A percentile compares a stretch with the other conserved stretches of the same genome.
Evolutionary conservation across 306 rosid genomes (phyloP).

Genomic region (Malus domestica): ASM211411v1 NC_041805.1:2827501-2828000

Average conservation of each 20-base stretch:
- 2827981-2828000: no score
- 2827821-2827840: rapidly evolving
- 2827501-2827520: not conserved
- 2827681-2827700: conserved; percentile 1
- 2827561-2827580: not conserved
- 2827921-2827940: no score
- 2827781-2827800: no score
- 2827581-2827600: not conserved
- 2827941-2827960: no score
- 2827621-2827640: not conserved
- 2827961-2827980: no score
- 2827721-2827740: not conserved
- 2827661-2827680: not conserved
- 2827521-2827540: not conserved
- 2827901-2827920: no score
- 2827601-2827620: not conserved
- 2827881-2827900: no score
- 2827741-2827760: no score
- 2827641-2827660: not conserved
- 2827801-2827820: no score
- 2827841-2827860: no score
- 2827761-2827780: rapidly evolving
- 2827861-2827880: no score
- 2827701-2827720: conserved; percentile 10
- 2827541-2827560: no score